Evolutionary conservation across 768 basidiomycete species (phyloP).

Genomic region (Mrakia frigida): DNA sequence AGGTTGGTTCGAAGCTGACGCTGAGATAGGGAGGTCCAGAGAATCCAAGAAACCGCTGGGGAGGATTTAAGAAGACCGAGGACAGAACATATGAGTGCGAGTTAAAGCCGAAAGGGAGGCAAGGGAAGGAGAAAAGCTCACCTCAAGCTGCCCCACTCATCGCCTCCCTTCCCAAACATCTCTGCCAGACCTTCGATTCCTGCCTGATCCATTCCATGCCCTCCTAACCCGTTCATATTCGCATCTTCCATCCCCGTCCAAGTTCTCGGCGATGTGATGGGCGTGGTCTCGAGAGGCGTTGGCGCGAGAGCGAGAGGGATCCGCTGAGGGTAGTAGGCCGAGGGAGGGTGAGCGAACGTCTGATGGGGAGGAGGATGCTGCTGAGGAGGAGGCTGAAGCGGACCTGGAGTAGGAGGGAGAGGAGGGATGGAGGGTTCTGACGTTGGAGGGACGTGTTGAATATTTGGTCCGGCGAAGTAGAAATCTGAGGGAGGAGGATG

Average conservation of each 20-base stretch:
- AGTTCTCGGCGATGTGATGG: constrained; percentile 8
- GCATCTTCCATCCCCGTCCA: constrained; percentile 4
- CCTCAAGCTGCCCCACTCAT: constrained; percentile 21
- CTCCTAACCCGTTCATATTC: background rate
- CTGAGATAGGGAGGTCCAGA: background rate
- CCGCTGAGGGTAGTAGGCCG: background rate
- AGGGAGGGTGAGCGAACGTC: background rate
- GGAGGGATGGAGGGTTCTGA: background rate
- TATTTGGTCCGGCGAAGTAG: background rate
- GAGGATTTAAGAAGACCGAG: background rate
- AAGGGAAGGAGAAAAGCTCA: background rate
- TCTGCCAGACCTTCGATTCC: background rate
- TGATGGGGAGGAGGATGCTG: background rate
- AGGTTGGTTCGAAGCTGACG: background rate
- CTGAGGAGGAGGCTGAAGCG: background rate
- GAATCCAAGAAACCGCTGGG: constrained; percentile 18
- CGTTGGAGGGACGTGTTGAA: background rate
- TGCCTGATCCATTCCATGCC: background rate
- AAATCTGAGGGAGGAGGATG: background rate
- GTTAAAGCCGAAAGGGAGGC: background rate
- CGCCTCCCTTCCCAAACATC: constrained; percentile 10
- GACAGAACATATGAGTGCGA: background rate
- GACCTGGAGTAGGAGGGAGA: background rate
- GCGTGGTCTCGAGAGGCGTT: constrained; percentile 13
- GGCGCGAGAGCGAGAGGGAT: constrained; percentile 1